Base-by-base conservation (phyloP, 1,284 basidiomycete species). In the Cryptococcus amylolentus region DNA sequence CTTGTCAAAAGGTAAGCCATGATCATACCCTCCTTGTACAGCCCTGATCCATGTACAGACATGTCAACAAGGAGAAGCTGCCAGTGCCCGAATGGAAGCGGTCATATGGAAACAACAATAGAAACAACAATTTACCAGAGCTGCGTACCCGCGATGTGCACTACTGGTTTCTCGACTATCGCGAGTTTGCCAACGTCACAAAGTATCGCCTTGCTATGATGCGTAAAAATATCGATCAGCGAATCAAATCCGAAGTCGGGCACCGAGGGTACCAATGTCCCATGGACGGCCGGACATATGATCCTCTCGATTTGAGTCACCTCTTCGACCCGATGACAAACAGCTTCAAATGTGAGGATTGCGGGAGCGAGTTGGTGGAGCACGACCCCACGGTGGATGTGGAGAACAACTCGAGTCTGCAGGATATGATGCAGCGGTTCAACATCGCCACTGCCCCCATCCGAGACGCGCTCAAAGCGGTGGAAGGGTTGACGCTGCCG, bases 161-260 rank as follows among this genome's bases (percentile, higher is more conserved):
- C 68, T 99, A 98, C 80, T 98, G 92, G 80, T 98, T 91, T 78
- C 88, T 99, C 71, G 89, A 98, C 80, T 95, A 93, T 76, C 87
- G 91, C 66, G 85, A 88, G 70, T 95, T 97, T 71, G 91, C 91
- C 77, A 93, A 98, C 73, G 92, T 98, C 49, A 89, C 95, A 72
- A 97, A 98, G 77, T 98, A 95, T 90, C 83, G 93, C 39, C 86
- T 98, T 58, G 89, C 91, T n/a, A 88, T 90, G 71, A 96, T 99
- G 87, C 84, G 88, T 62, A 84, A 87, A 59, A 84, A 85, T 55
- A 93, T 98, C 63, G 94, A 98, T 58, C 86, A 88, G 43, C 86
- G 86, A 55, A 80, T 93, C 61, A 86, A 72, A 59, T 88, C 65
- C 91, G 91, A 95, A 79, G 85, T 96, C 55, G 91, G 95, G 64